Evolutionary conservation across 2,329 filamentous ascomycete species (phyloP), one percentile per base, ranked within the genome.

Genomic region (Ceratocystis diversiconidia): DNA sequence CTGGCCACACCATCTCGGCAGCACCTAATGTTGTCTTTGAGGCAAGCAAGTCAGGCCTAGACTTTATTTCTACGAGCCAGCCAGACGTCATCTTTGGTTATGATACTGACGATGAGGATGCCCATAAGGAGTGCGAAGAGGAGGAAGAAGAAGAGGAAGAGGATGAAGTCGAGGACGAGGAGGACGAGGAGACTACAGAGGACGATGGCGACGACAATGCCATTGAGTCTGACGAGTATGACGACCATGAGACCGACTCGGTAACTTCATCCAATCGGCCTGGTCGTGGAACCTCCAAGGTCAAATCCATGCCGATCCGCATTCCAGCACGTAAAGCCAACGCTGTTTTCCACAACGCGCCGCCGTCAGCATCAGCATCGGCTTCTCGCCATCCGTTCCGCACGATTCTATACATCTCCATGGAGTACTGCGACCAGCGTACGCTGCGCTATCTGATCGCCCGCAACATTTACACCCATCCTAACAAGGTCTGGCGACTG

Each of bases 361-460:
- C 78, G 81, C 65, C 79, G 81, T 12, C 36, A 41, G 10, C 10
- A 41, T 41, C 36, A 41, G 36, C 10, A 41, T 41, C 36, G 36
- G 36, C 36, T 12, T 41, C 36, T 41, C 55, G 41, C 60, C 65
- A 41, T 32, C 76, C 83, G 3, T 81, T 83, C 68, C 83, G 83
- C 63, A 92, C 88, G 0, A 86, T 92, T 5, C 80, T 99, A 52
- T 99, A 96, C 73, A 97, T 99, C 65, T 94, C 95, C 68, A 99
- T 99, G 94, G 94, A 99, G 73, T 95, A 96, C 70, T 99, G 94
- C 72, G 92, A 97, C 73, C 94, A 92, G 72, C 84, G 89, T 82
- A 97, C 94, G 0, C 81, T 99, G 41, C 87, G 92, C 22, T 91
- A 97, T 78, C 76, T 96, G 36, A 95, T 99, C 66, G 82, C 84